A percentile compares a stretch with the other conserved stretches of the same genome.
phyloP scores from a whole-genome alignment of 2,329 filamentous ascomycete species.

The Davidsoniella virescens region DNA sequence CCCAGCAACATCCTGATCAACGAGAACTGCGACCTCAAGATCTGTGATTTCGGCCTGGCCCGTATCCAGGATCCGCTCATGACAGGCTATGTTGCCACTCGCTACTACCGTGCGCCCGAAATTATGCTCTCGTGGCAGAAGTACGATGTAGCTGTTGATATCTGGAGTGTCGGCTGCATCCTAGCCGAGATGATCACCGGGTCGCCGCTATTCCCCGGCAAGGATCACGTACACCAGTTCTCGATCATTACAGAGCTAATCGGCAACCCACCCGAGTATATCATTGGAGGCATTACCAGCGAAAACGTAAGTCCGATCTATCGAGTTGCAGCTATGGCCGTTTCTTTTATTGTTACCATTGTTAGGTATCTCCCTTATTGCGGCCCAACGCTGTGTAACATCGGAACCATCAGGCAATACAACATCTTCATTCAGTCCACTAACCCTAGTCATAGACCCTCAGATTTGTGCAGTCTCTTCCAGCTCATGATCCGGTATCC shows the following conservation, averaged over 20 bases:
- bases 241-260: slow-evolving; percentile 97
- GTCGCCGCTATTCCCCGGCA: slow-evolving; percentile 94
- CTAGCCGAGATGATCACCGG: slow-evolving; percentile 99
- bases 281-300: slow-evolving; percentile 95
- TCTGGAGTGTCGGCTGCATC: slow-evolving; percentile 98
- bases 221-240: slow-evolving; percentile 99
- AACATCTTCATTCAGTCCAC: background rate
- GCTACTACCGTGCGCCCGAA: slow-evolving; percentile 96
- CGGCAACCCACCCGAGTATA: slow-evolving; percentile 91
- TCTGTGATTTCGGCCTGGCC: slow-evolving; percentile 95
- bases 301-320: slow-evolving; percentile 61
- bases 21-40: slow-evolving; percentile 98
- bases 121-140: slow-evolving; percentile 99
- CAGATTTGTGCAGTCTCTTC: slow-evolving; percentile 91
- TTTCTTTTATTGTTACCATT: background rate
- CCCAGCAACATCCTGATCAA: slow-evolving; percentile 99
- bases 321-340: background rate
- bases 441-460: slow-evolving; percentile 48
- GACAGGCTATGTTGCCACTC: slow-evolving; percentile 96
- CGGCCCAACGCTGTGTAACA: too few species aligned
- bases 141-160: slow-evolving; percentile 97
- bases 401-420: background rate
- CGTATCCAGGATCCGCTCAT: slow-evolving; percentile 98
- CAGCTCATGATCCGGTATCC: slow-evolving; percentile 82
- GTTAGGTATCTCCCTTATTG: too few species aligned